These are phyloP conservation scores for Sphagnurus paluster DNA, from an alignment of 1,284 basidiomycete genomes.

Conservation along the genomic window DNA sequence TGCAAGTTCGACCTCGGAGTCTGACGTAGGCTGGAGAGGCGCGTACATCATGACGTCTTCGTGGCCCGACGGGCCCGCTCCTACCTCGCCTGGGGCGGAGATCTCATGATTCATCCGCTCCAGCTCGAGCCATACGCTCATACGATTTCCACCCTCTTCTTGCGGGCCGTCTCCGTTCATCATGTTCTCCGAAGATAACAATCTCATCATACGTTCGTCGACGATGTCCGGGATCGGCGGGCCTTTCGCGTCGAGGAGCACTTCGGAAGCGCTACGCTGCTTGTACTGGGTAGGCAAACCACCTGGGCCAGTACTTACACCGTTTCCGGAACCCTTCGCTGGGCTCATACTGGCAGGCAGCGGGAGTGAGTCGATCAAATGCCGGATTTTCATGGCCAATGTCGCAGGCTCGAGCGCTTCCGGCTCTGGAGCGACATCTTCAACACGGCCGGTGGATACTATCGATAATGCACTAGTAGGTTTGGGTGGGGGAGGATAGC, in stretches of 20 bases:
- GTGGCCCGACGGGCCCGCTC: constrained; percentile 20
- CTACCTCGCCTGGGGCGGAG: constrained; percentile 5
- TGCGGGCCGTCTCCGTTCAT: constrained; percentile 46
- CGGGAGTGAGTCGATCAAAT: constrained; percentile 40
- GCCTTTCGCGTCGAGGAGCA: constrained; percentile 22
- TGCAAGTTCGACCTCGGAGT: constrained; percentile 68
- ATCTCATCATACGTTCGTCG: constrained; percentile 46
- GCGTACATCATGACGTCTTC: constrained; percentile 71
- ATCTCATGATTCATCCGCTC: constrained; percentile 44
- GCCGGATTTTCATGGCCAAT: constrained; percentile 42
- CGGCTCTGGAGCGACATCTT: background rate
- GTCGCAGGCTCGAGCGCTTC: constrained; percentile 35
- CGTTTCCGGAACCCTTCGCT: constrained; percentile 9
- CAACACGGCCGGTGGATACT: background rate
- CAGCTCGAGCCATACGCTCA: constrained; percentile 59
- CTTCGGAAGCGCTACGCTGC: constrained; percentile 11
- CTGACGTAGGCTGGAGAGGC: constrained; percentile 59
- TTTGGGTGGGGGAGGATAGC: background rate
- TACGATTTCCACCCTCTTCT: constrained; percentile 36
- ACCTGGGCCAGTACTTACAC: constrained; percentile 5
- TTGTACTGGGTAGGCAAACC: constrained; percentile 13
- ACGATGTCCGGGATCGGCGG: constrained; percentile 35
- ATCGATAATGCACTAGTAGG: too few species aligned
- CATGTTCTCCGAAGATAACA: constrained; percentile 52
- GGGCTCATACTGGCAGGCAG: constrained; percentile 17